phyloP scores from a whole-genome alignment of 2,329 filamentous ascomycete species.

The Penicillium crustosum region DNA sequence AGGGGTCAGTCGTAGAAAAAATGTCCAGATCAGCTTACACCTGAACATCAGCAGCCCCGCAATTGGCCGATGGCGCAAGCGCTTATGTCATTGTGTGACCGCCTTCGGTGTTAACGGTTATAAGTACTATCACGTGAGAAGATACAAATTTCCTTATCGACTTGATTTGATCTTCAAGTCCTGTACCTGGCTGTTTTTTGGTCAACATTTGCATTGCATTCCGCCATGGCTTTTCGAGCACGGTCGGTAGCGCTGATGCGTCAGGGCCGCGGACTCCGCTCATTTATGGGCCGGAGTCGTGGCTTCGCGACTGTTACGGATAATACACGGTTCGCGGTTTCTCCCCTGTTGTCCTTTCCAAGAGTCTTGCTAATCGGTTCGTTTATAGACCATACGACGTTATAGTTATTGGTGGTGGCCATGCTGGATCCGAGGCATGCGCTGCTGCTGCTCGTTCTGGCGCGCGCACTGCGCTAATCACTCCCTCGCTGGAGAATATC shows the following conservation, averaged over 20 bases:
- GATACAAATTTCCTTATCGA: constrained; percentile 24
- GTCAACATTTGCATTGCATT: constrained; percentile 1
- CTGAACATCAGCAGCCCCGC: constrained; percentile 31
- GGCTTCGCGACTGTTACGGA: constrained; percentile 43
- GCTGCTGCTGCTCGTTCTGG: constrained; percentile 86
- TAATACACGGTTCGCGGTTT: constrained; percentile 34
- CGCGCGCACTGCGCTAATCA: constrained; percentile 84
- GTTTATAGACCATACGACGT: constrained; percentile 73
- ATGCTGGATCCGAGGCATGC: constrained; percentile 92
- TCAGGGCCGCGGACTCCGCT: constrained; percentile 28
- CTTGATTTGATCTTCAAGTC: constrained; percentile 2
- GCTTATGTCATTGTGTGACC: constrained; percentile 21
- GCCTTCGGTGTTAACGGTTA: constrained; percentile 22
- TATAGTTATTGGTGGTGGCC: constrained; percentile 90
- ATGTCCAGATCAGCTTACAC: constrained; percentile 11
- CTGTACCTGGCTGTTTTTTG: background rate
- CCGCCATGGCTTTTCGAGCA: constrained; percentile 38
- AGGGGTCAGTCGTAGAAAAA: constrained; percentile 1
- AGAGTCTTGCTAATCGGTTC: constrained; percentile 5
- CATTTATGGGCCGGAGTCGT: constrained; percentile 24
- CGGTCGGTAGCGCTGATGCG: constrained; percentile 31
- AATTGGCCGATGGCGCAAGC: constrained; percentile 34
- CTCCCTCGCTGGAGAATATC: constrained; percentile 82
- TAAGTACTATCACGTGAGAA: constrained; percentile 11
- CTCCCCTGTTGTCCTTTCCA: background rate